phyloP scores from a whole-genome alignment of 345 rosid genomes.

The Gossypium arboreum region DNA sequence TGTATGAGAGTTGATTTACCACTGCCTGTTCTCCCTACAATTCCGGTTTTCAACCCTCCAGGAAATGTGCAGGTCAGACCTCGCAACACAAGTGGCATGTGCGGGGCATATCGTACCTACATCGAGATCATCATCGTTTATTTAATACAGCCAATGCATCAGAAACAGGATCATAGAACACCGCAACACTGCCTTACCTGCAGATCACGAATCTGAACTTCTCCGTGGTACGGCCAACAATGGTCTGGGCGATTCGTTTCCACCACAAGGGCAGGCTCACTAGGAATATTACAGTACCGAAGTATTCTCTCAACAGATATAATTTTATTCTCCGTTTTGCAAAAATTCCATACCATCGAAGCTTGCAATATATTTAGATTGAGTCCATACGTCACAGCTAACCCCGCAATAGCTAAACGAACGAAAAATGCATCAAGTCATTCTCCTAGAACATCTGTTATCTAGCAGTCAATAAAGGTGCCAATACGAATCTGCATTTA shows the following conservation, averaged over 20 bases:
- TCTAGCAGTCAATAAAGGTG: background rate
- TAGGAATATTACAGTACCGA: background rate
- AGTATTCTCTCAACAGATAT: background rate
- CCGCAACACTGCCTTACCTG: background rate
- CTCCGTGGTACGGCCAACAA: background rate
- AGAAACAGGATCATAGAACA: background rate
- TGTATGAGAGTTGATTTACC: background rate
- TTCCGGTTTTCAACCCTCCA: background rate
- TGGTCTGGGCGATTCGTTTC: background rate
- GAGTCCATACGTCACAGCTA: background rate
- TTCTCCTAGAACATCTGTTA: background rate
- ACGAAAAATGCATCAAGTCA: background rate
- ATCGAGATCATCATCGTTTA: background rate
- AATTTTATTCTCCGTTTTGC: background rate
- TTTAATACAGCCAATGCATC: too few species aligned
- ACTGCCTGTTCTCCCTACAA: background rate
- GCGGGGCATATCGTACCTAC: background rate
- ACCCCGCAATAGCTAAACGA: background rate
- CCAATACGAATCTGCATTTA: too few species aligned
- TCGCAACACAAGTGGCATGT: background rate
- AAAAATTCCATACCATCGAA: background rate
- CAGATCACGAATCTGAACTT: background rate
- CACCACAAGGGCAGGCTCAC: background rate
- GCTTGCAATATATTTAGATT: background rate
- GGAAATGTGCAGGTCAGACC: background rate